Percentiles rank a stretch among this genome's conserved stretches.
Conservation (phyloP, 2,329 filamentous ascomycete species). For the Fusarium sp. region DNA sequence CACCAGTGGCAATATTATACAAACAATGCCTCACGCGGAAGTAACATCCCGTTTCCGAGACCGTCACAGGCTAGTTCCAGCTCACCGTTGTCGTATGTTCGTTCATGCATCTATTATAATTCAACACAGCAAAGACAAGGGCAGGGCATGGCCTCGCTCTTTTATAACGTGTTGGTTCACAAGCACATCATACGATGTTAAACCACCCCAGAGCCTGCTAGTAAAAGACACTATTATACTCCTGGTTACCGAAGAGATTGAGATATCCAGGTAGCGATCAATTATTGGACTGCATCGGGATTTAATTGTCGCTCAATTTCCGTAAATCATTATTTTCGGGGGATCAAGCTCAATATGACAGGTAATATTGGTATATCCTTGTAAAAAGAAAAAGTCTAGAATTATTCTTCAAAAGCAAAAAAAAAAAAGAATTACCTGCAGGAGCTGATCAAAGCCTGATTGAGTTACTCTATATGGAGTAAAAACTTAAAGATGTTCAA, state of each 20-base stretch:
- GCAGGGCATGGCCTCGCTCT: background rate
- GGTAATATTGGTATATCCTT: background rate
- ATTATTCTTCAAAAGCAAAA: background rate
- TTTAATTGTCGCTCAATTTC: background rate
- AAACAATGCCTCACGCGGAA: background rate
- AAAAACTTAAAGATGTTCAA: background rate
- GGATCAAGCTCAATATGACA: constrained; percentile 4
- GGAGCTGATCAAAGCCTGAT: background rate
- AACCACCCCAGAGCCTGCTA: constrained; percentile 1
- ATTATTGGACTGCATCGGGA: background rate
- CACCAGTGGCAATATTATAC: background rate
- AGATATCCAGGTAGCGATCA: background rate
- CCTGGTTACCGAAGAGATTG: background rate
- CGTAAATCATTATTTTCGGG: background rate
- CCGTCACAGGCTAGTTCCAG: background rate
- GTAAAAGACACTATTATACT: background rate
- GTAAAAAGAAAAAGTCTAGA: background rate
- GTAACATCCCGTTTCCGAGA: background rate
- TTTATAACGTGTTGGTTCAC: background rate
- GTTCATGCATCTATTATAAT: background rate
- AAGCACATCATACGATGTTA: background rate
- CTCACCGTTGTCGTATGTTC: constrained; percentile 2
- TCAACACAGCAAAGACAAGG: background rate
- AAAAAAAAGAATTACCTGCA: background rate
- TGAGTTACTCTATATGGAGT: background rate